A percentile compares a stretch with the other conserved stretches of the same genome.
Evolutionary conservation across 345 rosid genomes (phyloP).

Genomic region (Brassica juncea): DNA sequence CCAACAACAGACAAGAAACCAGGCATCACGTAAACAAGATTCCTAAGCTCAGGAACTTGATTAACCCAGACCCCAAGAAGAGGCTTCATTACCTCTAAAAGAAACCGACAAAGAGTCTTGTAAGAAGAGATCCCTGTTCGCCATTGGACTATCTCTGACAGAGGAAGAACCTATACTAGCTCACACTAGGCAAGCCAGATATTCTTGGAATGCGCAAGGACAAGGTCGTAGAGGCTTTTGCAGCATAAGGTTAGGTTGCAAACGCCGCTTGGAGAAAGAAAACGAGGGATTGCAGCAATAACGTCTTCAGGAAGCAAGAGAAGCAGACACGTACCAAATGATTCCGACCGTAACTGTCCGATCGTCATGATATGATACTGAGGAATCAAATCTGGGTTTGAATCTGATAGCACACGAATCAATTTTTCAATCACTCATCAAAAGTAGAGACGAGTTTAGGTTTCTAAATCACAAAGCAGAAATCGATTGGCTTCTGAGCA

Average conservation of each 20-base stretch:
- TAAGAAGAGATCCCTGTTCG: conserved; percentile 63
- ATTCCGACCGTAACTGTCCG: not conserved
- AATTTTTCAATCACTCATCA: no score
- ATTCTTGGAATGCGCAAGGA: conserved; percentile 41
- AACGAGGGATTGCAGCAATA: conserved; percentile 52
- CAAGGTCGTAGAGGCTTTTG: conserved; percentile 45
- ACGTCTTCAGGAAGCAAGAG: conserved; percentile 67
- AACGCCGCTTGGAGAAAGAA: conserved; percentile 59
- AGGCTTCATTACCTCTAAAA: conserved; percentile 58
- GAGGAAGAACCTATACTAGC: conserved; percentile 49
- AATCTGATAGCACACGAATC: not conserved
- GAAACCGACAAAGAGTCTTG: conserved; percentile 66
- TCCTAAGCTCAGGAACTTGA: conserved; percentile 27
- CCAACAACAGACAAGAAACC: not conserved
- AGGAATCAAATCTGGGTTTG: not conserved
- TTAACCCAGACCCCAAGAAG: conserved; percentile 86
- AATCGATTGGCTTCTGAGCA: no score
- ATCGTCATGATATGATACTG: not conserved
- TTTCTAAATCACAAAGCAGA: no score
- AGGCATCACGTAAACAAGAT: not conserved
- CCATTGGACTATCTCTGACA: conserved; percentile 63
- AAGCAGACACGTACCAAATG: not conserved
- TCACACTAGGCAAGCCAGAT: conserved; percentile 48
- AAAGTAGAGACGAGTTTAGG: no score
- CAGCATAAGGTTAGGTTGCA: conserved; percentile 67